phyloP scores from a whole-genome alignment of 495 filamentous ascomycete species.

The Cladorrhinum samala region DNA sequence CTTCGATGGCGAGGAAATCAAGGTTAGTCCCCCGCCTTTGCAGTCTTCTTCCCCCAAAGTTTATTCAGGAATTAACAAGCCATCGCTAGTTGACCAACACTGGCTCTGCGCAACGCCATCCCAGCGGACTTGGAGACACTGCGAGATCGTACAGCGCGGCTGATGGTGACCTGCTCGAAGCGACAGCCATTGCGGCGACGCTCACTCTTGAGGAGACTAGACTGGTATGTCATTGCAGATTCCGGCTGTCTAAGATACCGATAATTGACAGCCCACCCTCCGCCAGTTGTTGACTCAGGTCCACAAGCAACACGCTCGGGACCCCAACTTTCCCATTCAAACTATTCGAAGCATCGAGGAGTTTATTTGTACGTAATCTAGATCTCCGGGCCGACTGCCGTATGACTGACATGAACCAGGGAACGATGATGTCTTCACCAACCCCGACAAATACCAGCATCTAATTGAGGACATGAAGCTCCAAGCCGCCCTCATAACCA shows the following conservation, averaged over 20 bases:
- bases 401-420: slow-evolving; percentile 10
- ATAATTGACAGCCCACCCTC: background rate
- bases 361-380: slow-evolving; percentile 18
- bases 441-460: slow-evolving; percentile 32
- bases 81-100: background rate
- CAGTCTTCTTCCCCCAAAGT: background rate
- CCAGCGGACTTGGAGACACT: background rate
- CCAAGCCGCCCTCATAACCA: slow-evolving; percentile 37
- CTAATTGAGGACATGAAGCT: slow-evolving; percentile 40
- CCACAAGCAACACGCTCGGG: slow-evolving; percentile 24
- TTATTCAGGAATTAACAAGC: background rate
- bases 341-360: slow-evolving; percentile 29
- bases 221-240: slow-evolving; percentile 6
- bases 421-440: slow-evolving; percentile 30
- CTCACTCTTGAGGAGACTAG: slow-evolving; percentile 30
- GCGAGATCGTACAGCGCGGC: slow-evolving; percentile 21
- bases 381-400: background rate
- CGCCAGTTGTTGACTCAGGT: slow-evolving; percentile 20
- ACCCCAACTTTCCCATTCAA: slow-evolving; percentile 32
- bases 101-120: background rate
- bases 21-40: background rate
- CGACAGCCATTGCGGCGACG: slow-evolving; percentile 22
- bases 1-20: slow-evolving; percentile 4
- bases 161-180: slow-evolving; percentile 29
- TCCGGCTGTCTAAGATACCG: background rate